Base-by-base conservation (phyloP, 2,329 filamentous ascomycete genomes). In the Colletotrichum incanum region DNA sequence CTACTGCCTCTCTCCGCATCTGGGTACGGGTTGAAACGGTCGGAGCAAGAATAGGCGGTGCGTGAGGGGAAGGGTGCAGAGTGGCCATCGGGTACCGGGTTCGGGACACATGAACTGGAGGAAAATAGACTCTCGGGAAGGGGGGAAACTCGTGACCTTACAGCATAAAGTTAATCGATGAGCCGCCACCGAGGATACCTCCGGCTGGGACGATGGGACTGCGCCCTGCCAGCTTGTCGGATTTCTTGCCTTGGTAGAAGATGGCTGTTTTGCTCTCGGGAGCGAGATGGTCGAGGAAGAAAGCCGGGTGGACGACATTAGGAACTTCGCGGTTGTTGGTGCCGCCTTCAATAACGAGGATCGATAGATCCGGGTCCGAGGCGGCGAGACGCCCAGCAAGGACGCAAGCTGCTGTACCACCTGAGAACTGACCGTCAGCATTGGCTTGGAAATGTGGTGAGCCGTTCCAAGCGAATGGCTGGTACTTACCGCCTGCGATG, bases 221-320 rank as follows among this genome's bases (percentile, higher is more conserved):
- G 23, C 87, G 80, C 9, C 83, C 82, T 54, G 81, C 84, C 6
- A 89, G 81, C 49, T 86, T 78, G 28, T 84, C 79, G 1, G 84
- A 84, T 31, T 84, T 77, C 52, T 85, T 86, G 3, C 82, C 82
- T 73, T 87, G 82, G 79, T 88, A 89, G 76, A 89, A 89, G 65
- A 82, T 78, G 11, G 86, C 84, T 0, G 84, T 85, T 86, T 86
- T 94, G 76, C 94, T 86, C 91, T 93, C 94, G 83, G 85, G 37
- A 91, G 93, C 82, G 91, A 94, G 80, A 94, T 92, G 72, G 54
- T 80, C 79, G 28, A 87, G 79, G 73, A 83, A 90, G n/a, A 88
- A 79, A 1, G 84, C 87, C 0, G 88, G 88, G 65, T 88, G 83
- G 16, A 85, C 80, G 31, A 90, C 80, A 18, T 82, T 83, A 1